Base-by-base conservation (phyloP, 805 yeast species). In the Wickerhamiella kurtzmanii region DNA sequence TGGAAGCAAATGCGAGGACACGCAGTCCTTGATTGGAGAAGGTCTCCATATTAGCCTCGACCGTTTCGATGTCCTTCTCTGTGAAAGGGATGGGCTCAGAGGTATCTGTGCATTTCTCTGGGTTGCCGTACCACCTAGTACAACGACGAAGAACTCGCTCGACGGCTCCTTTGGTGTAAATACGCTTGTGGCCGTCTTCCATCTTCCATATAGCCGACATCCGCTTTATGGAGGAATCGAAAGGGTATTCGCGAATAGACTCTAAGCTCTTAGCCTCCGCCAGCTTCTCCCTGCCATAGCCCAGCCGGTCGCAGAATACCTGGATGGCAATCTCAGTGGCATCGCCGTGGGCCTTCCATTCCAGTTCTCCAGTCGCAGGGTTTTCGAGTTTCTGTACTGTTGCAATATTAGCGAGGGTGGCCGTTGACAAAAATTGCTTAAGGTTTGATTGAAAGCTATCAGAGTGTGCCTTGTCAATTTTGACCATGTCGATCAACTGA, bases 291-390 rank as follows among this genome's bases (percentile, higher is more conserved):
- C 56, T 51, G 35, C 48, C 45, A 50, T 64, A 68, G 25, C 71
- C 72, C 50, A 80, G 65, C 56, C 87, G 73, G 11, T 77, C 65
- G 19, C 79, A 73, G 58, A 81, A 82, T 0, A 84, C 89, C 58
- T 83, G 89, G 51, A 85, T 80, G 2, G 95, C 94, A 57, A 82
- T 79, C 65, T 85, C 95, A 2, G 95, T 85, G 38, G 95, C 89
- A 60, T 85, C 95, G 50, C 95, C 95, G 59, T 78, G 80, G 8
- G 86, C 87, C 55, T 74, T 75, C 94, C 94, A 84, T 25, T 72
- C 72, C 16, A 67, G 69, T 19, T 62, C 64, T n/a, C 60, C 64
- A 11, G 32, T 25, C 9, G 11, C 32, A 25, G 32, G 32, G 11
- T 25, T 25, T 6, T 6, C 11, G 32, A 25, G 32, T 49, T 71